phyloP scores from a whole-genome alignment of 139 green algal species.

The Tetradesmus obliquus region DNA sequence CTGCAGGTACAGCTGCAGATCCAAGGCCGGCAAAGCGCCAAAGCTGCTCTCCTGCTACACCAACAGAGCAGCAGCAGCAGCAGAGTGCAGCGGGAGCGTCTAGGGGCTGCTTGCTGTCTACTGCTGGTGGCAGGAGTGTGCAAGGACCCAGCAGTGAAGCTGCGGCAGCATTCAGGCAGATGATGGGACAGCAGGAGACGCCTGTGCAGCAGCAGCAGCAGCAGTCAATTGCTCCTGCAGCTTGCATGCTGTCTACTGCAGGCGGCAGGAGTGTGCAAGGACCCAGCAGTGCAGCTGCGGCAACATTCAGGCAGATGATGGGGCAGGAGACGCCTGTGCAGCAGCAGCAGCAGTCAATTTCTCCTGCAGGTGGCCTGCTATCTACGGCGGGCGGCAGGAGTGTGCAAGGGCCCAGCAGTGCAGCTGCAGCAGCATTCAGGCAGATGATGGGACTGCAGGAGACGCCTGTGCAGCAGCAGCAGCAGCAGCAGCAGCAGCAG shows the following conservation, averaged over 20 bases:
- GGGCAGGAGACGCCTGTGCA: not conserved
- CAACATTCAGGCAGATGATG: not conserved
- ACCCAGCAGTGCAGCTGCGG: not conserved
- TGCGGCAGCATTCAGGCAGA: no score
- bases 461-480: not conserved
- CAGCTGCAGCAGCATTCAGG: not conserved
- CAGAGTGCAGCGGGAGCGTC: no score
- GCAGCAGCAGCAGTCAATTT: not conserved
- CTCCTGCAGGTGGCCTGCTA: not conserved
- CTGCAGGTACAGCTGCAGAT: not conserved
- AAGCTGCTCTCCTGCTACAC: not conserved
- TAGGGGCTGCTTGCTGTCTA: not conserved
- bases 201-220: no score
- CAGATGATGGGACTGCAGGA: not conserved
- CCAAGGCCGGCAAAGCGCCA: not conserved
- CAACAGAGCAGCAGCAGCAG: not conserved
- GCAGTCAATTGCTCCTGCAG: no score
- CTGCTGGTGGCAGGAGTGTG: constrained; percentile 5
- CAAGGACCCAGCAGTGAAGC: not conserved
- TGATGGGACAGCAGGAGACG: no score
- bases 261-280: not conserved
- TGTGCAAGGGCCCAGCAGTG: not conserved
- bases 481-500: constrained; percentile 3
- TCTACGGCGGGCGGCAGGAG: not conserved
- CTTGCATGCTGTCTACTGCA: not conserved